phyloP scores from a whole-genome alignment of 2,329 filamentous ascomycete species.

The Penicillium thymicola region DNA sequence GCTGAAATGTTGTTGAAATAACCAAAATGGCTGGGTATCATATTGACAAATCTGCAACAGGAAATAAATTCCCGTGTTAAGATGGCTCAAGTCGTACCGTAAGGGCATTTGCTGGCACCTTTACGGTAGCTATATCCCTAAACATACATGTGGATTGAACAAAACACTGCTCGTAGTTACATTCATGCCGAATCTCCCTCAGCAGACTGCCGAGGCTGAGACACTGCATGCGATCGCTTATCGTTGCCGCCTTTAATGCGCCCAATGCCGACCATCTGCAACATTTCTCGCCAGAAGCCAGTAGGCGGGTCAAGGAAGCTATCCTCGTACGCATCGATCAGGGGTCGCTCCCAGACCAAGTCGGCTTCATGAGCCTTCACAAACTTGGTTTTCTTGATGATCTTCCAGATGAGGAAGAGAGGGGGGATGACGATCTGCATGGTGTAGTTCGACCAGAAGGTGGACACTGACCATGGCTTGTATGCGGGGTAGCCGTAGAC shows the following conservation, averaged over 20 bases:
- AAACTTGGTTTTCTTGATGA: slow-evolving; percentile 58
- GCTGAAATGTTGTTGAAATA: not conserved
- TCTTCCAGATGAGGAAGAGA: slow-evolving; percentile 61
- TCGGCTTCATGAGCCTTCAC: slow-evolving; percentile 56
- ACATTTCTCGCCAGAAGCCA: slow-evolving; percentile 57
- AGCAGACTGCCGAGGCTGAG: not conserved
- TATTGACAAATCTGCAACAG: not conserved
- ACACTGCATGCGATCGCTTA: not conserved
- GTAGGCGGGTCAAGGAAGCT: slow-evolving; percentile 49
- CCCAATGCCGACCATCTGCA: slow-evolving; percentile 41
- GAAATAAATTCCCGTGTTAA: not conserved
- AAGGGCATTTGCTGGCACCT: not conserved
- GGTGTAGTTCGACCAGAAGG: slow-evolving; percentile 53
- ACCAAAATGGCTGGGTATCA: not conserved
- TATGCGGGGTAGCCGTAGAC: slow-evolving; percentile 57
- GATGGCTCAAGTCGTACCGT: not conserved
- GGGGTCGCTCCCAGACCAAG: slow-evolving; percentile 58
- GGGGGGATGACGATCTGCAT: slow-evolving; percentile 56
- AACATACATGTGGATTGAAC: not conserved
- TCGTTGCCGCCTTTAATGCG: slow-evolving; percentile 20
- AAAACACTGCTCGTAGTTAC: not conserved
- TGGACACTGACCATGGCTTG: slow-evolving; percentile 45
- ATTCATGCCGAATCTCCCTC: not conserved
- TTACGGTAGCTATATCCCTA: not conserved
- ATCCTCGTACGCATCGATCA: slow-evolving; percentile 58